Conservation (phyloP, 1,139 yeast species). For the Suhomyces wounanorum region DNA sequence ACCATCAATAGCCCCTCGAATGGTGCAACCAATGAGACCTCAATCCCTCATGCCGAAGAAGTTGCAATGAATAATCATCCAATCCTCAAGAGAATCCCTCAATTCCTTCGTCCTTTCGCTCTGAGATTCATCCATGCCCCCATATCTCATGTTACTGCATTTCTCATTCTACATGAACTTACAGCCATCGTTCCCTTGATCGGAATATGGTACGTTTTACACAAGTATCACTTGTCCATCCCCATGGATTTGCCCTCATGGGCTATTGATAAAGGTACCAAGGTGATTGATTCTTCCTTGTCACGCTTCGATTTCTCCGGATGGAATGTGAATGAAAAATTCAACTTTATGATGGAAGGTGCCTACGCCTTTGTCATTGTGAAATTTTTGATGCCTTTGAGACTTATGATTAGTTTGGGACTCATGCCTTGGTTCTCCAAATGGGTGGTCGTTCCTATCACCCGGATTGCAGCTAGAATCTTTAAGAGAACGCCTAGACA, state of each 20-base stretch:
- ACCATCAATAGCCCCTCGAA: neutral
- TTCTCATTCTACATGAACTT: conserved; percentile 78
- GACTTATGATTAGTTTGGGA: conserved; percentile 57
- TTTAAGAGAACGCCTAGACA: conserved; percentile 25
- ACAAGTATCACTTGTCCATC: conserved; percentile 45
- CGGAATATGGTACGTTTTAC: conserved; percentile 73
- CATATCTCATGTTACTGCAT: conserved; percentile 68
- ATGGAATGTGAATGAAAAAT: conserved; percentile 52
- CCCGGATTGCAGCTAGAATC: conserved; percentile 40
- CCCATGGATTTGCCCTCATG: conserved; percentile 66
- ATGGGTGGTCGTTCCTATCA: conserved; percentile 57
- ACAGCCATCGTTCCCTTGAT: conserved; percentile 82
- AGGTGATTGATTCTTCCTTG: conserved; percentile 53
- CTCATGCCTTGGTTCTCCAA: conserved; percentile 71
- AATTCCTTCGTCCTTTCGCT: conserved; percentile 52
- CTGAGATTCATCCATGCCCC: conserved; percentile 59
- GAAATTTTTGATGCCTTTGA: conserved; percentile 60
- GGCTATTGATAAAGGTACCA: conserved; percentile 63
- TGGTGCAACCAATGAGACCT: neutral
- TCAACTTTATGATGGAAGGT: conserved; percentile 71
- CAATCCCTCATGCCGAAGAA: neutral
- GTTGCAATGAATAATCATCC: conserved; percentile 23
- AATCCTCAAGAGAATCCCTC: conserved; percentile 47
- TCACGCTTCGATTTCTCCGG: conserved; percentile 35
- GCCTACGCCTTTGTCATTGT: conserved; percentile 85